phyloP scores from a whole-genome alignment of 1,139 yeast genomes.

The Yamadazyma triangularis region DNA sequence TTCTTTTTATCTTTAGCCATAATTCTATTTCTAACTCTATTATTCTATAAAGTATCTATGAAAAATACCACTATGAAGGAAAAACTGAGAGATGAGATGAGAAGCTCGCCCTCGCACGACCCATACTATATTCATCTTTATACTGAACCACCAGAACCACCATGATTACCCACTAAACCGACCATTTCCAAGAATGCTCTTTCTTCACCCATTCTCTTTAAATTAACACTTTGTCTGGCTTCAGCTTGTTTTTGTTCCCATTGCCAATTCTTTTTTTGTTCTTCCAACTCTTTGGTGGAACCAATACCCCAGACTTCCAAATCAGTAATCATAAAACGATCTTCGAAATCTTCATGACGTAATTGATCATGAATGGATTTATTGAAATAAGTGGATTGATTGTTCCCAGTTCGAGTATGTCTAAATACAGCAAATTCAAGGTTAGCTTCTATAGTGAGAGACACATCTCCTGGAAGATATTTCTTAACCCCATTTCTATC shows the following conservation, averaged over 20 bases:
- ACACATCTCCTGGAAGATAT: constrained; percentile 61
- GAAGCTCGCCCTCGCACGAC: constrained; percentile 1
- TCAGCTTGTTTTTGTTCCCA: constrained; percentile 90
- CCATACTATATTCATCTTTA: constrained; percentile 3
- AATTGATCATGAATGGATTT: constrained; percentile 19
- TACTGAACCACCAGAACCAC: constrained; percentile 49
- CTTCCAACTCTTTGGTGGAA: constrained; percentile 65
- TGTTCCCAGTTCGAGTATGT: constrained; percentile 40
- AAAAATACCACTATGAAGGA: constrained; percentile 2
- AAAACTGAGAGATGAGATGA: constrained; percentile 5
- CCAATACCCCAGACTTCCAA: constrained; percentile 94
- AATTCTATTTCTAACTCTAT: no score
- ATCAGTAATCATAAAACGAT: constrained; percentile 65
- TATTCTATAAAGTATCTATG: constrained; percentile 15
- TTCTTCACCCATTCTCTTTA: constrained; percentile 69
- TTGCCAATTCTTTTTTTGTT: constrained; percentile 76
- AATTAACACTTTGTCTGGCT: constrained; percentile 67
- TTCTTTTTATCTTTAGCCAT: constrained; percentile 23
- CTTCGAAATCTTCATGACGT: constrained; percentile 50
- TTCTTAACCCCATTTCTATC: constrained; percentile 39
- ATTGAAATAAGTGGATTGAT: constrained; percentile 21
- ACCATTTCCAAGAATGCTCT: constrained; percentile 87
- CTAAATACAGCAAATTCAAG: constrained; percentile 81
- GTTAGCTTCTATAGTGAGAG: constrained; percentile 71
- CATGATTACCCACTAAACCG: constrained; percentile 72